Conservation (phyloP, 345 rosid species). For the Salix dunnii region DNA sequence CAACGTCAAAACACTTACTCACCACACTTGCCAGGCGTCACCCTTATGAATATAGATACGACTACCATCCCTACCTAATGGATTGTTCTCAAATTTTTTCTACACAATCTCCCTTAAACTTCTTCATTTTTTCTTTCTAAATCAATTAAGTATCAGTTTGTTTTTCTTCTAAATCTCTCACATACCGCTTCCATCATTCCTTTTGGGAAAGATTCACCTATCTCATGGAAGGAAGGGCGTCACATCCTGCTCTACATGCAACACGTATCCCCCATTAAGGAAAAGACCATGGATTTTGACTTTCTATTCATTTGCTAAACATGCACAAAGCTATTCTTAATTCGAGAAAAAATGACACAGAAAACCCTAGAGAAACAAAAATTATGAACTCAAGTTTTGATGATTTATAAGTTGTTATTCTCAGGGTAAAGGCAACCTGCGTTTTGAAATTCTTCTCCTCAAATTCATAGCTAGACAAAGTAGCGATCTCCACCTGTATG, state of each 20-base stretch:
- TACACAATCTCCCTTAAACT: not conserved
- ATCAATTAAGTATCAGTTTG: too few relatives aligned
- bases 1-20: too few relatives aligned
- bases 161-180: not conserved
- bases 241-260: not conserved
- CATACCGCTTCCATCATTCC: not conserved
- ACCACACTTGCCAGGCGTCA: not conserved
- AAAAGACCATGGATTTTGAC: not conserved
- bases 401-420: not conserved
- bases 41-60: not conserved
- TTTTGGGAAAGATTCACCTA: not conserved
- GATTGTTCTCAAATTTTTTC: not conserved
- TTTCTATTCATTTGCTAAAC: not conserved
- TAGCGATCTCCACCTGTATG: conserved; percentile 33
- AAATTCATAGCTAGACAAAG: conserved; percentile 36
- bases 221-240: not conserved
- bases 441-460: conserved; percentile 33
- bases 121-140: not conserved
- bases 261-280: not conserved
- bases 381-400: not conserved
- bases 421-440: conserved; percentile 20
- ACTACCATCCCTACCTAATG: not conserved
- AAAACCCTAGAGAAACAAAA: not conserved
- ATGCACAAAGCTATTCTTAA: not conserved
- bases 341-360: too few relatives aligned